Evolutionary conservation across 345 rosid species (phyloP), one percentile per base, ranked within the genome.

Genomic region (Heritiera fomes): DNA sequence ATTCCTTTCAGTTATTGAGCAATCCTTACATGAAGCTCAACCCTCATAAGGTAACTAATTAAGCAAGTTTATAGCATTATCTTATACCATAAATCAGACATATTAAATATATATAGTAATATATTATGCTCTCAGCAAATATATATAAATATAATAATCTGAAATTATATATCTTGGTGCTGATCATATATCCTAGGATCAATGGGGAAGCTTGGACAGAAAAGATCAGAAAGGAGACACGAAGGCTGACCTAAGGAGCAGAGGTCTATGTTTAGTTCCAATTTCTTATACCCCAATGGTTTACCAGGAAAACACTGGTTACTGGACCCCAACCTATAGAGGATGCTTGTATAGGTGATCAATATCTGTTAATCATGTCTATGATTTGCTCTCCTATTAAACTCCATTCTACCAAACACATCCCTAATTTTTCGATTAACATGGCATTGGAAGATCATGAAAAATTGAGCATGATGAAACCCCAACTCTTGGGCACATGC

Each of bases 181-280:
- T 58, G 20, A 20, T 74, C 20, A 38, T 69, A 60, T 67, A 3
- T 69, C 32, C 86, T 58, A 94, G 98, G 97, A 92, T 80, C 86
- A 83, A 65, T 94, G 94, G 96, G 92, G 88, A 80, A 53, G 58
- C 58, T 75, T 92, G 83, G 95, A 89, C 0, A 87, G 89, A 75
- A 90, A 84, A 81, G 92, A 87, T 1, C 32, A 53, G 32, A 86
- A 87, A 78, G 90, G 82, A 74, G 89, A 92, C 4, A 50, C 47
- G 40, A 88, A 85, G 81, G 38, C 82, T 45, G 98, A 92, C 80
- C 77, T 94, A 20, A 87, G 82, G 78, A 91, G 92, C 85, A 89
- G 89, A 82, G 98, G 98, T 4, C 92, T 94, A 65, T 91, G 98
- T 83, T 87, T 94, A 79, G 91, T 94, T 82, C 98, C 98, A 0